Percentiles rank a stretch among this genome's conserved stretches.
Conservation (phyloP, 441 rosid species). For the Eutrema salsugineum region DNA sequence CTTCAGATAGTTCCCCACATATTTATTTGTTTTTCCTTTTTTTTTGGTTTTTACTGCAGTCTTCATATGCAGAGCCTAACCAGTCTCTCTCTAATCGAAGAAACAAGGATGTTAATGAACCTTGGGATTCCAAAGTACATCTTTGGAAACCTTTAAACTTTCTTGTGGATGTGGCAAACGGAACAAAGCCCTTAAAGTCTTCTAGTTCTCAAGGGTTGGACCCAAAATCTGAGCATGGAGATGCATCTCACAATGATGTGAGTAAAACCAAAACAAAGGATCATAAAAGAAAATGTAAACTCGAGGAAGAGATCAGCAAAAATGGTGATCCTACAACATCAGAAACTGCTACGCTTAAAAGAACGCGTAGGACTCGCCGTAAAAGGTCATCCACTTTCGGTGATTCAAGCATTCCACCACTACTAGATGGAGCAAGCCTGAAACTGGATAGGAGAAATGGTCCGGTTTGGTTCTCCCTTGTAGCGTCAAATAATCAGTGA, state of each 20-base stretch:
- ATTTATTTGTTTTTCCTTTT: neutral
- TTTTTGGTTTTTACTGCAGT: constrained; percentile 31
- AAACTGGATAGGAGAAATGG: constrained; percentile 45
- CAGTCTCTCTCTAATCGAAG: constrained; percentile 34
- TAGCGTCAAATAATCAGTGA: constrained; percentile 69
- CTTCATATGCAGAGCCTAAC: constrained; percentile 55
- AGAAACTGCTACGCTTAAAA: constrained; percentile 47
- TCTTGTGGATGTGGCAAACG: constrained; percentile 74
- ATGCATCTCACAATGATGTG: constrained; percentile 35
- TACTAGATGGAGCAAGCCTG: constrained; percentile 36
- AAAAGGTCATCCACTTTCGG: constrained; percentile 41
- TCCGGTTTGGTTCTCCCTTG: constrained; percentile 69
- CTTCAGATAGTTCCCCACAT: neutral
- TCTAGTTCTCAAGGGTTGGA: constrained; percentile 48
- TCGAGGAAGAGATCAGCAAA: constrained; percentile 40
- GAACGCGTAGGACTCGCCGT: constrained; percentile 51
- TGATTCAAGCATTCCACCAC: constrained; percentile 45
- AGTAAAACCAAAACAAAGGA: constrained; percentile 41
- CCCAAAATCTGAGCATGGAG: constrained; percentile 41
- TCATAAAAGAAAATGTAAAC: constrained; percentile 37
- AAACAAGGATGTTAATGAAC: constrained; percentile 35
- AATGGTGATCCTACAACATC: constrained; percentile 40
- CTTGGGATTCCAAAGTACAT: constrained; percentile 49
- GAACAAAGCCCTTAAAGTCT: constrained; percentile 51
- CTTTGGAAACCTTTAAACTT: constrained; percentile 63